A percentile compares a stretch with the other conserved stretches of the same genome.
These are phyloP conservation scores for Lachancea cidri DNA, from an alignment of 805 yeast genomes.

Conservation along the genomic window DNA sequence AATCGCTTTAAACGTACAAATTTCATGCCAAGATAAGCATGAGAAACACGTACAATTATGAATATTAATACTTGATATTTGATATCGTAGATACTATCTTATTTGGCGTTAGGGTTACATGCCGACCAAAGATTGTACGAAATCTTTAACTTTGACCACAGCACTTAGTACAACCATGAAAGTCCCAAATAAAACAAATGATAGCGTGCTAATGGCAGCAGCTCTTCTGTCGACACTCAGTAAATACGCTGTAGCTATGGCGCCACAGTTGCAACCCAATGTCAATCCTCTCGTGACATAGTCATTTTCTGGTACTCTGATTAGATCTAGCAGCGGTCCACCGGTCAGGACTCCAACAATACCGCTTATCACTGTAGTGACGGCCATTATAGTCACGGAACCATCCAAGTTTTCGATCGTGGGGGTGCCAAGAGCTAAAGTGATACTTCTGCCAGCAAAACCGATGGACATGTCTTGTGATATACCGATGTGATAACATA, in stretches of 20 bases:
- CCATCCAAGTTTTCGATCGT: slow-evolving; percentile 63
- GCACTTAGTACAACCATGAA: slow-evolving; percentile 65
- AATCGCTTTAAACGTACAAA: not conserved
- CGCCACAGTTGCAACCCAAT: slow-evolving; percentile 74
- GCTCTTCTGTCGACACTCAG: slow-evolving; percentile 70
- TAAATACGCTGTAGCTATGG: slow-evolving; percentile 75
- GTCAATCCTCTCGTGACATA: slow-evolving; percentile 73
- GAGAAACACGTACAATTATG: not conserved
- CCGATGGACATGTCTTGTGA: slow-evolving; percentile 59
- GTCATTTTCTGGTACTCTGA: slow-evolving; percentile 55
- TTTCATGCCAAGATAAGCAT: not conserved
- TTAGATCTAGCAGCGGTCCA: slow-evolving; percentile 40
- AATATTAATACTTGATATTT: not conserved
- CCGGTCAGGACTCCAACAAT: slow-evolving; percentile 68
- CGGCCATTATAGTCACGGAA: slow-evolving; percentile 67
- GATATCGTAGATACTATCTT: not conserved
- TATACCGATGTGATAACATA: slow-evolving; percentile 62
- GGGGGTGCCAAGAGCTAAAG: slow-evolving; percentile 76
- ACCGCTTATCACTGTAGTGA: slow-evolving; percentile 72
- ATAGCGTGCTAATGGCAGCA: slow-evolving; percentile 68
- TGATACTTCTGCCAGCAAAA: slow-evolving; percentile 73
- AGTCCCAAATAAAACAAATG: slow-evolving; percentile 70
- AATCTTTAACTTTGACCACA: slow-evolving; percentile 48
- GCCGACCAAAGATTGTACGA: slow-evolving; percentile 45
- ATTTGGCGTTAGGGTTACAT: slow-evolving; percentile 13